These are phyloP conservation scores for Cryptococcus depauperatus DNA, from an alignment of 1,284 basidiomycete species.

Conservation along the genomic window DNA sequence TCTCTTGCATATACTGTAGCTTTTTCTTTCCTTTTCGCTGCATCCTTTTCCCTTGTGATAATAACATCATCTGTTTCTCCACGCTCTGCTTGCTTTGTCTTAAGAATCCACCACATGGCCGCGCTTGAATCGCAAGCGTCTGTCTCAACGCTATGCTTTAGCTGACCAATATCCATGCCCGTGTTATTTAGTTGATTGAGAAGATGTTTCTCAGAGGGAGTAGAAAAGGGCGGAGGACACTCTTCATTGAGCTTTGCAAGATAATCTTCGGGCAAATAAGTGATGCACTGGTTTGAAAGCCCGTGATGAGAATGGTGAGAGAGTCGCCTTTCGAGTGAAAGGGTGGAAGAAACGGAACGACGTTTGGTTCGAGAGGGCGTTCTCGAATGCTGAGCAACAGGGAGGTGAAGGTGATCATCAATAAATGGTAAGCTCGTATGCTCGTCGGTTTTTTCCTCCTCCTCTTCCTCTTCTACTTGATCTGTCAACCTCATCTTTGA, in stretches of 20 bases:
- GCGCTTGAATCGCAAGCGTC: conserved; percentile 89
- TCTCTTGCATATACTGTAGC: conserved; percentile 27
- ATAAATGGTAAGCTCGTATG: conserved; percentile 16
- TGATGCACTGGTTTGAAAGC: conserved; percentile 31
- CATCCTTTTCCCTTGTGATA: conserved; percentile 21
- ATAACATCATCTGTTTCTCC: conserved; percentile 41
- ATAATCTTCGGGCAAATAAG: conserved; percentile 52
- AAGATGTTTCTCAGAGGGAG: conserved; percentile 68
- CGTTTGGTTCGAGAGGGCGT: conserved; percentile 92
- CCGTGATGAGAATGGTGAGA: conserved; percentile 41
- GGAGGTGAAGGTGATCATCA: conserved; percentile 39
- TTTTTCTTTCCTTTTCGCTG: conserved; percentile 22
- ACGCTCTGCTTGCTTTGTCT: conserved; percentile 54
- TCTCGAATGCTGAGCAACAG: conserved; percentile 51
- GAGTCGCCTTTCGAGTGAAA: conserved; percentile 46
- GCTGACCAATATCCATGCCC: conserved; percentile 89
- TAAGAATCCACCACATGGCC: conserved; percentile 94
- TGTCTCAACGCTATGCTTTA: conserved; percentile 81
- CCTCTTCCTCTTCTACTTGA: conserved; percentile 38
- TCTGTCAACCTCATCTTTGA: no score
- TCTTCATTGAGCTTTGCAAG: conserved; percentile 60
- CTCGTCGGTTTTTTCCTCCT: conserved; percentile 13
- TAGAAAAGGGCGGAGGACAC: conserved; percentile 75
- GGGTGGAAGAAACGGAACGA: conserved; percentile 76
- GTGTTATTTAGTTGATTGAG: conserved; percentile 65